Conservation (phyloP, 106 monocot species). For the Alisma plantagoaquatica region DNA sequence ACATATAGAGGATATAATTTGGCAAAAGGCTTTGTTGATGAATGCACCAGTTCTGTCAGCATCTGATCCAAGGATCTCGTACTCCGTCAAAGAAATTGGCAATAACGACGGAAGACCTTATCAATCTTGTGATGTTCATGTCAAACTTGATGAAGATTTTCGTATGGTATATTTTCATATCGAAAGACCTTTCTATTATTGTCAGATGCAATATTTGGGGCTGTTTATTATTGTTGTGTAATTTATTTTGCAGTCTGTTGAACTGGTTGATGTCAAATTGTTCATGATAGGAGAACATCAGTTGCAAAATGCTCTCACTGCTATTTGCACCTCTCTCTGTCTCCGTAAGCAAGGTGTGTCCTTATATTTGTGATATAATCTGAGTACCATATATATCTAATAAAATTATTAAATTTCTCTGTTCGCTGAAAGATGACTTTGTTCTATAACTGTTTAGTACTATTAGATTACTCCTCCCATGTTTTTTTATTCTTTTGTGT, state of each 20-base stretch:
- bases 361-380: too few species aligned
- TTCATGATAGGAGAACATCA: conserved; percentile 86
- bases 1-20: conserved; percentile 64
- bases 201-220: too few species aligned
- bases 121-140: conserved; percentile 64
- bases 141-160: conserved; percentile 34
- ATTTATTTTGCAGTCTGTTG: conserved; percentile 32
- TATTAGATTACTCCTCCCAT: too few species aligned
- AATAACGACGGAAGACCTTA: conserved; percentile 30
- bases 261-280: conserved; percentile 55
- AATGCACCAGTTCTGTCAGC: conserved; percentile 52
- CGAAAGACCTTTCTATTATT: not conserved
- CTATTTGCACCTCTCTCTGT: conserved; percentile 58
- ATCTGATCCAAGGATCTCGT: conserved; percentile 48
- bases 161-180: conserved; percentile 34
- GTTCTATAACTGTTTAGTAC: too few species aligned
- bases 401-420: too few species aligned
- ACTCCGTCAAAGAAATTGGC: conserved; percentile 34
- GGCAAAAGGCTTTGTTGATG: conserved; percentile 50
- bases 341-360: conserved; percentile 63
- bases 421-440: too few species aligned
- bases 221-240: not conserved
- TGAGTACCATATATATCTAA: too few species aligned
- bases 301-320: conserved; percentile 79
- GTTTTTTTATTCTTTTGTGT: too few species aligned